Conservation (phyloP, 768 basidiomycete species). For the Antrodiella citrinella region DNA sequence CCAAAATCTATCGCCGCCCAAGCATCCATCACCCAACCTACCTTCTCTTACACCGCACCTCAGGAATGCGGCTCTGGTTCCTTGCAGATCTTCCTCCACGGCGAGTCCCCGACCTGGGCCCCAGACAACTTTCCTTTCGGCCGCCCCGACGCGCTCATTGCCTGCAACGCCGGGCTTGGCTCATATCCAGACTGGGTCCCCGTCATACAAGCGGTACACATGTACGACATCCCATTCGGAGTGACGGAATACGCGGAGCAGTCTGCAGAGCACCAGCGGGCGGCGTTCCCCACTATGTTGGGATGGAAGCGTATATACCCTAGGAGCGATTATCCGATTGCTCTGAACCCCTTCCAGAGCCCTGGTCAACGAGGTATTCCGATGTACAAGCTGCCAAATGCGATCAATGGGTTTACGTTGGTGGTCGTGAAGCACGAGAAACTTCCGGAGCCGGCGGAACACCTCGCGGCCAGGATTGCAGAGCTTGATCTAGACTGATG, state of each 20-base stretch:
- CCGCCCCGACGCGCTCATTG: constrained; percentile 35
- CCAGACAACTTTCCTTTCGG: constrained; percentile 1
- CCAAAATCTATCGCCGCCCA: constrained; percentile 22
- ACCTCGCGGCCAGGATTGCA: no score
- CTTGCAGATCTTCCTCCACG: constrained; percentile 28
- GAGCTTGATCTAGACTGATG: no score
- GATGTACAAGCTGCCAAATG: constrained; percentile 3
- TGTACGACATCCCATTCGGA: constrained; percentile 7
- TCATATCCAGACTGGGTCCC: constrained; percentile 29
- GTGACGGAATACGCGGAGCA: constrained; percentile 11
- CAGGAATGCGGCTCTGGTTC: constrained; percentile 29
- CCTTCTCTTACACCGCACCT: constrained; percentile 31
- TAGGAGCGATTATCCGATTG: background rate
- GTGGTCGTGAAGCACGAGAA: constrained; percentile 2
- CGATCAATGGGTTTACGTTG: constrained; percentile 7
- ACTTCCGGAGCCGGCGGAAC: no score
- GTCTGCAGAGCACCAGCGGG: constrained; percentile 1
- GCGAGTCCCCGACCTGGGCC: constrained; percentile 17
- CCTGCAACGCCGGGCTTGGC: constrained; percentile 31
- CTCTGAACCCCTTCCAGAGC: constrained; percentile 8
- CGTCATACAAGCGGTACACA: constrained; percentile 17
- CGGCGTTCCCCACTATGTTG: background rate
- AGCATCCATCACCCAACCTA: constrained; percentile 12
- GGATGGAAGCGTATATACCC: background rate
- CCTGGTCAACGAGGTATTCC: constrained; percentile 6